Conservation (phyloP, 1,284 basidiomycete genomes). For the Ceratobasidium sp. region DNA sequence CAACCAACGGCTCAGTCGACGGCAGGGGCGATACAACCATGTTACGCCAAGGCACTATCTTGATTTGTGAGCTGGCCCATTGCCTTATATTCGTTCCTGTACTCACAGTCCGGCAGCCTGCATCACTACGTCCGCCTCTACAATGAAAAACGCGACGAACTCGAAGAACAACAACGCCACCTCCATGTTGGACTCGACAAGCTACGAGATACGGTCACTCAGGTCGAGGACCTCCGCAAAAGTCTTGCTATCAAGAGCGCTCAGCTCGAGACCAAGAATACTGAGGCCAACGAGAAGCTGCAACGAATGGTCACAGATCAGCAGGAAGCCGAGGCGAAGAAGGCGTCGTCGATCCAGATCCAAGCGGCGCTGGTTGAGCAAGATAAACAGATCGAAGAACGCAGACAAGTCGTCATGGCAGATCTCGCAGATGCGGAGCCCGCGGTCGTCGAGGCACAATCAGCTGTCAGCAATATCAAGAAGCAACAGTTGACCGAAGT, state of each 20-base stretch:
- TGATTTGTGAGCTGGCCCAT: constrained; percentile 84
- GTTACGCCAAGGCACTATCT: constrained; percentile 99
- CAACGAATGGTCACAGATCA: constrained; percentile 99
- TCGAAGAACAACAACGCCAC: constrained; percentile 99
- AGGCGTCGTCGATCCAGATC: constrained; percentile 95
- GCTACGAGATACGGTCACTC: constrained; percentile 92
- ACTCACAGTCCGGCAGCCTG: constrained; percentile 69
- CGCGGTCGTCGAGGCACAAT: constrained; percentile 93
- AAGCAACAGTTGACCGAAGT: constrained; percentile 98
- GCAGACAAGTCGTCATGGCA: constrained; percentile 89
- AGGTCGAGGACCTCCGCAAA: constrained; percentile 96
- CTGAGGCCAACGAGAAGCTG: constrained; percentile 96
- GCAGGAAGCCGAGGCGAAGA: constrained; percentile 98
- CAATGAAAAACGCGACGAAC: constrained; percentile 97
- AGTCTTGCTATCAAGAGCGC: constrained; percentile 95
- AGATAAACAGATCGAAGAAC: constrained; percentile 89
- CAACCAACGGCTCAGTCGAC: constrained; percentile 88
- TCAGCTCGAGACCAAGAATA: constrained; percentile 93
- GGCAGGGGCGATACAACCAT: constrained; percentile 94
- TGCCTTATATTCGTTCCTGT: constrained; percentile 8
- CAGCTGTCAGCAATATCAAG: constrained; percentile 98
- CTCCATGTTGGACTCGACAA: constrained; percentile 99
- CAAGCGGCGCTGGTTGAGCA: constrained; percentile 94
- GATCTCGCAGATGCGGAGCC: constrained; percentile 99
- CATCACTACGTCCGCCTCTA: constrained; percentile 98